These are phyloP conservation scores for Candida tallmaniae DNA, from an alignment of 805 yeast genomes.

Conservation along the genomic window DNA sequence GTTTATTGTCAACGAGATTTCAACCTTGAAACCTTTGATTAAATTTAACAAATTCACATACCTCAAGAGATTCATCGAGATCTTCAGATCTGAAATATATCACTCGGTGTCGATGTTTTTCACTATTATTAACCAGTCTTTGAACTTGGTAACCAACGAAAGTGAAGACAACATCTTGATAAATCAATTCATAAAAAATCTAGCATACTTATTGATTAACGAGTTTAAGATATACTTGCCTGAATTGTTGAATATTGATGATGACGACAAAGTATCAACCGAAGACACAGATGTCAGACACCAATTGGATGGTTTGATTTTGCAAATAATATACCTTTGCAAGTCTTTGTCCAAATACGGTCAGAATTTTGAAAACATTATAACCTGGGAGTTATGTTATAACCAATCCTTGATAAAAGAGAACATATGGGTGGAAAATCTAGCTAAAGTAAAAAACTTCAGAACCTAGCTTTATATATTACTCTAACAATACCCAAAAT, in stretches of 20 bases:
- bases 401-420: constrained; percentile 21
- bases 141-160: constrained; percentile 13
- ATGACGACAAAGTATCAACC: constrained; percentile 9
- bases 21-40: constrained; percentile 52
- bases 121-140: constrained; percentile 49
- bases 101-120: constrained; percentile 64
- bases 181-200: constrained; percentile 26
- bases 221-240: constrained; percentile 23
- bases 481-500: background rate
- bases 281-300: constrained; percentile 32
- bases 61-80: constrained; percentile 75
- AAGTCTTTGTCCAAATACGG: constrained; percentile 73
- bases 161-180: constrained; percentile 20
- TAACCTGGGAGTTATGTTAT: constrained; percentile 34
- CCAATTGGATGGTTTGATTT: constrained; percentile 59
- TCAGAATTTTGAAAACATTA: constrained; percentile 60
- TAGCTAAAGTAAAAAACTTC: constrained; percentile 32
- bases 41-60: constrained; percentile 53
- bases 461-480: constrained; percentile 5
- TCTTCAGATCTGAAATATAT: constrained; percentile 77
- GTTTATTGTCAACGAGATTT: constrained; percentile 60
- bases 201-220: constrained; percentile 20
- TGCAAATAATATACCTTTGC: constrained; percentile 87
- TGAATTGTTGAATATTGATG: constrained; percentile 11
- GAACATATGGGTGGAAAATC: constrained; percentile 30